A percentile compares a stretch with the other conserved stretches of the same genome.
Conservation (phyloP, 805 yeast genomes). For the Yueomyces sinensis region DNA sequence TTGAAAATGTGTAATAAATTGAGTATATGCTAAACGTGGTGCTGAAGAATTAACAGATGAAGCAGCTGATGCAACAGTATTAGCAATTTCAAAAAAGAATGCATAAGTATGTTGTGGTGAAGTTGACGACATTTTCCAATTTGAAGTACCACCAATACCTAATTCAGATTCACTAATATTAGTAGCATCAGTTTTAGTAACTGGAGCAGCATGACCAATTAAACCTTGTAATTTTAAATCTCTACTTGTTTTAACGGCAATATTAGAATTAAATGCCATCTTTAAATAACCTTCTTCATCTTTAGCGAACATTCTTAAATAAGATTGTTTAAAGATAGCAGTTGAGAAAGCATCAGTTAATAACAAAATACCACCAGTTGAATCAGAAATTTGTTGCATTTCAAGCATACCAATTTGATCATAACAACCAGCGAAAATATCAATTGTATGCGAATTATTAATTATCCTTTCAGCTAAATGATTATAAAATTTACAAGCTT, state of each 20-base stretch:
- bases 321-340: slow-evolving; percentile 85
- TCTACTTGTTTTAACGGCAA: slow-evolving; percentile 76
- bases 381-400: slow-evolving; percentile 75
- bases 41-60: slow-evolving; percentile 10
- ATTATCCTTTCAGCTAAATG: slow-evolving; percentile 60
- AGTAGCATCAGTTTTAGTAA: slow-evolving; percentile 45
- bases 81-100: slow-evolving; percentile 70
- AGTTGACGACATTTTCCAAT: slow-evolving; percentile 74
- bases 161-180: slow-evolving; percentile 86
- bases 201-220: slow-evolving; percentile 83
- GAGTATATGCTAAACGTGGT: slow-evolving; percentile 41
- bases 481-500: slow-evolving; percentile 74
- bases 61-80: slow-evolving; percentile 18
- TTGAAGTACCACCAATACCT: slow-evolving; percentile 86
- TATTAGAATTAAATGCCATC: slow-evolving; percentile 81
- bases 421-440: slow-evolving; percentile 87
- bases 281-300: slow-evolving; percentile 78
- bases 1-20: slow-evolving; percentile 84
- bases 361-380: slow-evolving; percentile 82
- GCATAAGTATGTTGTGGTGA: slow-evolving; percentile 86
- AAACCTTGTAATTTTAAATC: slow-evolving; percentile 86
- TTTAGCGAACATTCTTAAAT: slow-evolving; percentile 72
- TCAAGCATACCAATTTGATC: slow-evolving; percentile 93
- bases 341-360: slow-evolving; percentile 91
- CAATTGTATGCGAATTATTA: slow-evolving; percentile 65